A percentile compares a stretch with the other conserved stretches of the same genome.
phyloP scores from a whole-genome alignment of 2,329 filamentous ascomycete genomes.

The Fusarium gaditjirri region DNA sequence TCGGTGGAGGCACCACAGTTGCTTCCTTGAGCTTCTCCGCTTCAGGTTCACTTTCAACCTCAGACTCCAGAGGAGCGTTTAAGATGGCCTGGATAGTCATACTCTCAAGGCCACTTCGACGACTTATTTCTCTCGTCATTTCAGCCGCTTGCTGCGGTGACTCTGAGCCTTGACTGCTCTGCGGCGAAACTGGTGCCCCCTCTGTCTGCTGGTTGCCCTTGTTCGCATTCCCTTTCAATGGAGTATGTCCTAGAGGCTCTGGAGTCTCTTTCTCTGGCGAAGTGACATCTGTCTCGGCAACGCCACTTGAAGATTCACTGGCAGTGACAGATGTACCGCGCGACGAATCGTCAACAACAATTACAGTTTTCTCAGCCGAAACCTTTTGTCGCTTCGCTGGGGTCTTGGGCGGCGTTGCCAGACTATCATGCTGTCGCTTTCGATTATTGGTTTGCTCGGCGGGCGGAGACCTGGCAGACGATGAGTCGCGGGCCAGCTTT shows the following conservation, averaged over 20 bases:
- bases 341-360: constrained; percentile 47
- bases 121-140: background rate
- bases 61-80: constrained; percentile 42
- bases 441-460: constrained; percentile 42
- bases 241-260: constrained; percentile 49
- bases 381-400: constrained; percentile 62
- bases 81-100: constrained; percentile 51
- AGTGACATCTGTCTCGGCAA: constrained; percentile 57
- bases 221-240: constrained; percentile 29
- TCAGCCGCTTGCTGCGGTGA: constrained; percentile 41
- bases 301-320: constrained; percentile 43
- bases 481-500: constrained; percentile 49
- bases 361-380: constrained; percentile 41
- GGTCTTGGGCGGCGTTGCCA: constrained; percentile 66
- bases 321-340: constrained; percentile 52
- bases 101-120: constrained; percentile 33
- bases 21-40: constrained; percentile 18
- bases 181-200: constrained; percentile 46
- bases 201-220: constrained; percentile 11
- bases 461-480: constrained; percentile 44
- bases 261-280: constrained; percentile 62
- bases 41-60: constrained; percentile 29
- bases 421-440: constrained; percentile 56
- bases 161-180: constrained; percentile 42
- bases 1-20: constrained; percentile 15